phyloP scores from a whole-genome alignment of 768 basidiomycete genomes.

The Nevesoporus exiguus region DNA sequence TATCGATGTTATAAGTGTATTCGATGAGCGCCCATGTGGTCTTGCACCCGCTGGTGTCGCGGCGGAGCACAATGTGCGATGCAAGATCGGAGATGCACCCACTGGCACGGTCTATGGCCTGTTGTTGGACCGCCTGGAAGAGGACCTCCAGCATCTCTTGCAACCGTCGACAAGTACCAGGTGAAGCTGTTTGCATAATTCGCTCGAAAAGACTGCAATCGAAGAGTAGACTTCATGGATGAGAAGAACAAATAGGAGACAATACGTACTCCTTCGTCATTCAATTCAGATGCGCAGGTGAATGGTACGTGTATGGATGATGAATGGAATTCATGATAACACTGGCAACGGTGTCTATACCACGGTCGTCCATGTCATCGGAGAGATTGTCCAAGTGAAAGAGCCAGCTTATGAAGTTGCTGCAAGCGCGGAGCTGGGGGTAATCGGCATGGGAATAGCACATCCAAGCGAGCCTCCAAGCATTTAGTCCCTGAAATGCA shows the following conservation, averaged over 20 bases:
- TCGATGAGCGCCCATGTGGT: constrained; percentile 80
- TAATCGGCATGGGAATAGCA: constrained; percentile 49
- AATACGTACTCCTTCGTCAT: constrained; percentile 71
- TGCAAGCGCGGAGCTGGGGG: constrained; percentile 64
- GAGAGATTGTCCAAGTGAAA: constrained; percentile 80
- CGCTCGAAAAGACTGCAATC: constrained; percentile 62
- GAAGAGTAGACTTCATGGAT: not conserved
- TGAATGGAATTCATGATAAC: constrained; percentile 70
- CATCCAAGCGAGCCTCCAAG: constrained; percentile 57
- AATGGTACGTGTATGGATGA: constrained; percentile 56
- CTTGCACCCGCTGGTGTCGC: constrained; percentile 82
- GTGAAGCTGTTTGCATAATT: constrained; percentile 56
- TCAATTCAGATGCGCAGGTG: constrained; percentile 56
- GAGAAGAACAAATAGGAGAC: not conserved
- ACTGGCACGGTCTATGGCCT: constrained; percentile 61
- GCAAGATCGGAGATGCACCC: constrained; percentile 72
- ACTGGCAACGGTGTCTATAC: constrained; percentile 53
- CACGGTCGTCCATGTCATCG: constrained; percentile 70
- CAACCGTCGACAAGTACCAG: constrained; percentile 68
- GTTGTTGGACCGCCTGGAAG: constrained; percentile 74
- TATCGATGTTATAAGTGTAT: constrained; percentile 72
- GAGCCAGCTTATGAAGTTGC: constrained; percentile 74
- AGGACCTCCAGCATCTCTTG: constrained; percentile 76
- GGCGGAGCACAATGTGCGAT: constrained; percentile 72
- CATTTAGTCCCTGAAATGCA: constrained; percentile 67